Conservation (phyloP, 345 rosid genomes). For the Laguncularia racemosa region DNA sequence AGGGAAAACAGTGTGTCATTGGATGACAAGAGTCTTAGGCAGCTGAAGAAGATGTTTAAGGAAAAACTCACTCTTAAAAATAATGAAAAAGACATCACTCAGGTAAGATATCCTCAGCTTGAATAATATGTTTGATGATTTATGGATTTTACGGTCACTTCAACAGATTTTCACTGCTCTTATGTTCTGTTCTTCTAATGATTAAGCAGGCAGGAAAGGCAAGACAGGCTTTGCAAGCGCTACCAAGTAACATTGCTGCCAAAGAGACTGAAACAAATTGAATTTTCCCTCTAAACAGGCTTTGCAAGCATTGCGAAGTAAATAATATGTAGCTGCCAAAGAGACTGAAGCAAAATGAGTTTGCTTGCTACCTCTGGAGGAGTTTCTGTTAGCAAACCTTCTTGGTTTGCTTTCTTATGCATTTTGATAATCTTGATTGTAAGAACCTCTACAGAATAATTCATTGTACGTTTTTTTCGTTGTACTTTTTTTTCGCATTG, state of each 20-base stretch:
- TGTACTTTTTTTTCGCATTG: too few relatives aligned
- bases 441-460: too few relatives aligned
- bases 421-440: too few relatives aligned
- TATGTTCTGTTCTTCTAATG: not conserved
- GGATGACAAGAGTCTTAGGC: conserved; percentile 12
- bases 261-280: too few relatives aligned
- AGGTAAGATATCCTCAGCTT: not conserved
- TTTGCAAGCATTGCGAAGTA: too few relatives aligned
- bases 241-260: not conserved
- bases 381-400: too few relatives aligned
- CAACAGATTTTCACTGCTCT: not conserved
- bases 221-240: conserved; percentile 3
- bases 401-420: too few relatives aligned
- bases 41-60: conserved; percentile 13
- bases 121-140: not conserved
- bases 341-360: too few relatives aligned
- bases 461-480: too few relatives aligned
- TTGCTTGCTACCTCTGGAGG: too few relatives aligned
- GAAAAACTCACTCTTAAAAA: conserved; percentile 8
- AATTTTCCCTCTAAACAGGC: too few relatives aligned
- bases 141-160: not conserved
- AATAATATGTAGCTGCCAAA: too few relatives aligned
- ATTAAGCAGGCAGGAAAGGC: not conserved
- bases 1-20: conserved; percentile 2
- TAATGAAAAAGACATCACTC: not conserved